Evolutionary conservation across 192 early-diverging fungal species (phyloP).

Genomic region (Helicostylum pulchrum): DNA sequence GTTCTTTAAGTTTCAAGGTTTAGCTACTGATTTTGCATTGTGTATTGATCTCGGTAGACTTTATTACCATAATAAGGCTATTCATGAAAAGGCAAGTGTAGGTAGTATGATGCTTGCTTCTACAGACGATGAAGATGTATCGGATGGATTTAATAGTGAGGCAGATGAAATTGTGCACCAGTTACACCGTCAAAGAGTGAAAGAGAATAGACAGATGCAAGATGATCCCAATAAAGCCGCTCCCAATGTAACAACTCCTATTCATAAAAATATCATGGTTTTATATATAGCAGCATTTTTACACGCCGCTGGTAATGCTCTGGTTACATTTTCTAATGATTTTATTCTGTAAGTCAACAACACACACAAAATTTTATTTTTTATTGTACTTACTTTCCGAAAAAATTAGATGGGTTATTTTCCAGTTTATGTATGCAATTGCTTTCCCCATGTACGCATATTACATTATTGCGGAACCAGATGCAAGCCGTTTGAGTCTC

Average conservation of each 20-base stretch:
- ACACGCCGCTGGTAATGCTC: slow-evolving; percentile 22
- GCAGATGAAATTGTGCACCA: too few relatives aligned
- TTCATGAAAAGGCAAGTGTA: slow-evolving; percentile 6
- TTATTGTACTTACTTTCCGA: too few relatives aligned
- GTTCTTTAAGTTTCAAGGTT: slow-evolving; percentile 38
- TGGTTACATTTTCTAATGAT: slow-evolving; percentile 10
- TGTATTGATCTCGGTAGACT: slow-evolving; percentile 25
- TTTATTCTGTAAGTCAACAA: slow-evolving; percentile 24
- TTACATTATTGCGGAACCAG: slow-evolving; percentile 9
- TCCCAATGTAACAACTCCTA: background rate
- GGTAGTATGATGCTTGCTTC: background rate
- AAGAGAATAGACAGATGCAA: too few relatives aligned
- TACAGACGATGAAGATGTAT: slow-evolving; percentile 15
- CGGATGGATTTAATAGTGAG: background rate
- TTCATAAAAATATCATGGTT: slow-evolving; percentile 13
- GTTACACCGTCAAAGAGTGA: too few relatives aligned
- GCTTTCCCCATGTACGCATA: slow-evolving; percentile 22
- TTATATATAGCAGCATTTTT: slow-evolving; percentile 18
- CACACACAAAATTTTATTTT: too few relatives aligned
- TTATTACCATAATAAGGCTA: slow-evolving; percentile 18
- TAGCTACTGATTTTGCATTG: slow-evolving; percentile 8
- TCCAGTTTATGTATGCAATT: slow-evolving; percentile 27
- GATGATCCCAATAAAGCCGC: slow-evolving; percentile 11
- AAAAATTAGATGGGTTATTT: slow-evolving; percentile 31
- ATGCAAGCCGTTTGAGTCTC: slow-evolving; percentile 3